These are phyloP conservation scores for Umbelopsis sp. DNA, from an alignment of 371 early-diverging fungal genomes.

Conservation along the genomic window DNA sequence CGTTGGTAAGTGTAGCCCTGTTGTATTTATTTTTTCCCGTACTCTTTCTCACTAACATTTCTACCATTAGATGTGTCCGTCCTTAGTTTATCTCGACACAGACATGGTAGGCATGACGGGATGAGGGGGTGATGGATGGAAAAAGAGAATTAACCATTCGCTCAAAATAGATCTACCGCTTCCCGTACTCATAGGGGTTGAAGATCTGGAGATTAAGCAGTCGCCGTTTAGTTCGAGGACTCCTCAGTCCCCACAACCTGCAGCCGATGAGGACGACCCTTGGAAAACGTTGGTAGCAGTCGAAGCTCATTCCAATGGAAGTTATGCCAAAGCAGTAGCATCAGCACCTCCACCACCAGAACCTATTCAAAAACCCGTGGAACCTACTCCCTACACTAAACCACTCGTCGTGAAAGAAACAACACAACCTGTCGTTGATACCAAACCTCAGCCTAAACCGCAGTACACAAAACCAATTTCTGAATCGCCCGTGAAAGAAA, in stretches of 20 bases:
- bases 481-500: background rate
- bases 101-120: conserved; percentile 39
- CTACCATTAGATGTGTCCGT: conserved; percentile 35
- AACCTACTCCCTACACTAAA: background rate
- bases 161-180: conserved; percentile 30
- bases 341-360: background rate
- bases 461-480: background rate
- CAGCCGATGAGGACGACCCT: conserved; percentile 38
- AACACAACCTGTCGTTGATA: background rate
- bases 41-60: background rate
- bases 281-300: conserved; percentile 34
- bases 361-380: background rate
- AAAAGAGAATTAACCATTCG: background rate
- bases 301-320: background rate
- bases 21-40: too few species aligned
- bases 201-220: conserved; percentile 24
- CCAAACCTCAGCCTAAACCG: conserved; percentile 7
- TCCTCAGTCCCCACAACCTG: background rate
- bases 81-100: conserved; percentile 54
- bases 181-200: conserved; percentile 35
- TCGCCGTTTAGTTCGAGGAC: background rate
- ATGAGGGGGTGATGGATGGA: background rate
- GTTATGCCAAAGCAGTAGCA: background rate
- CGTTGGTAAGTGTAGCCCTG: conserved; percentile 52
- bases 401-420: background rate